These are phyloP conservation scores for Stephania yunnanensis DNA, from an alignment of 164 flowering plant species.

Conservation along the genomic window DNA sequence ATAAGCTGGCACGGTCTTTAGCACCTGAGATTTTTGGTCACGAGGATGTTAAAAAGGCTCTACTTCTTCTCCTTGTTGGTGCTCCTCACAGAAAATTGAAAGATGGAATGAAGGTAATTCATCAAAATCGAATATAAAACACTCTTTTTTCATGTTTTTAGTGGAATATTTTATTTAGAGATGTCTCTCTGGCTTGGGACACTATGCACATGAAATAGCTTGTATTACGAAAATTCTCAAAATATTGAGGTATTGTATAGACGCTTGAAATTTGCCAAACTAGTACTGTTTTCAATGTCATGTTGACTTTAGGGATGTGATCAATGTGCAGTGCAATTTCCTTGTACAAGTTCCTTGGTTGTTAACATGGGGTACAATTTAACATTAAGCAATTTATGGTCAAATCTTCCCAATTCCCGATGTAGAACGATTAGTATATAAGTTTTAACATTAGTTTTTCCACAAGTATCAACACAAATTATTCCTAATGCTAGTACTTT, in stretches of 20 bases:
- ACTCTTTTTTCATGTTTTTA: background rate
- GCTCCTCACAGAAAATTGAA: constrained; percentile 90
- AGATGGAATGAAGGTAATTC: constrained; percentile 95
- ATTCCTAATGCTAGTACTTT: background rate
- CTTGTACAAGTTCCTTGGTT: background rate
- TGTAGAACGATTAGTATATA: background rate
- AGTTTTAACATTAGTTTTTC: background rate
- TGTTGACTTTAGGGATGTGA: background rate
- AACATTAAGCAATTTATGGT: background rate
- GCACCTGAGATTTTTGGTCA: constrained; percentile 99
- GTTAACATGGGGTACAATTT: background rate
- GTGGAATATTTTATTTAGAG: background rate
- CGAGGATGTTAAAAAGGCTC: constrained; percentile 93
- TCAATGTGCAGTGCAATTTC: background rate
- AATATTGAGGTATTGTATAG: background rate
- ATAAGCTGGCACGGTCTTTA: constrained; percentile 77
- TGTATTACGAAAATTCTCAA: background rate
- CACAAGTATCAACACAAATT: background rate
- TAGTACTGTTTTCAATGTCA: background rate
- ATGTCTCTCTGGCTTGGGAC: background rate
- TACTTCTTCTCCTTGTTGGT: constrained; percentile 98
- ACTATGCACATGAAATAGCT: background rate
- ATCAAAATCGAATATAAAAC: background rate
- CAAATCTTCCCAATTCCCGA: background rate
- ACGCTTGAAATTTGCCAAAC: background rate